Evolutionary conservation across 768 basidiomycete genomes (phyloP), one percentile per base, ranked within the genome.

Genomic region (Auriscalpium orientale): DNA sequence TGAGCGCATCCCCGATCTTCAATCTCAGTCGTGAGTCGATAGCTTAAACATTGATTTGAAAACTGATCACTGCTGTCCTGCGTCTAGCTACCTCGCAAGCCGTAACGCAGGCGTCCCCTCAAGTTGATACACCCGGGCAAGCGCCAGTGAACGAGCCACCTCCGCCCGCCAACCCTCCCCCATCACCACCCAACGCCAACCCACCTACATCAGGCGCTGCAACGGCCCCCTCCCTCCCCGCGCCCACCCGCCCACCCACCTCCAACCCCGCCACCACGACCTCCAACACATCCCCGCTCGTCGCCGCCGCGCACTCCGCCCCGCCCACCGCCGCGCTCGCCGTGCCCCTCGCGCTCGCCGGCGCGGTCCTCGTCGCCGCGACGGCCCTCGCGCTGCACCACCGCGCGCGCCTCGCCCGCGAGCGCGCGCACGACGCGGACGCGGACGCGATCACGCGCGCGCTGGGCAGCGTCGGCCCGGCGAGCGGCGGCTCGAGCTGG

Each of bases 341-440:
- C 34, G 67, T 72, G 18, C 71, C 71, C 1, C 67, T 72, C 45
- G 61, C 69, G 13, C 63, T 72, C 48, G 65, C 70, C 6, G 66
- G 57, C 38, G 56, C 60, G 10, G 66, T 71, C 52, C 49, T 71
- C 48, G 53, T 72, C 46, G 52, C 60, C 37, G 69, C 70, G 0
- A 59, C 53, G 37, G 60, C 60, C 4, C 56, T 71, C 35, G 58
- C 54, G 45, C 46, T 67, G 7, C 62, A 64, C 38, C 69, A 69
- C 47, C 66, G 67, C 34, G 61, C 66, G 47, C 54, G 65, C 55
- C 69, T 67, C 38, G 49, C 51, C 20, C 35, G 36, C 18, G 65
- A 70, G 48, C 67, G 64, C n/a, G 49, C 48, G 12, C 52, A 51
- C 13, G 64, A 59, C 16, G 35, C 49, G 16, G 43, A 40, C 28